Conservation (phyloP, 805 yeast genomes). For the Sungouiella blattae region DNA sequence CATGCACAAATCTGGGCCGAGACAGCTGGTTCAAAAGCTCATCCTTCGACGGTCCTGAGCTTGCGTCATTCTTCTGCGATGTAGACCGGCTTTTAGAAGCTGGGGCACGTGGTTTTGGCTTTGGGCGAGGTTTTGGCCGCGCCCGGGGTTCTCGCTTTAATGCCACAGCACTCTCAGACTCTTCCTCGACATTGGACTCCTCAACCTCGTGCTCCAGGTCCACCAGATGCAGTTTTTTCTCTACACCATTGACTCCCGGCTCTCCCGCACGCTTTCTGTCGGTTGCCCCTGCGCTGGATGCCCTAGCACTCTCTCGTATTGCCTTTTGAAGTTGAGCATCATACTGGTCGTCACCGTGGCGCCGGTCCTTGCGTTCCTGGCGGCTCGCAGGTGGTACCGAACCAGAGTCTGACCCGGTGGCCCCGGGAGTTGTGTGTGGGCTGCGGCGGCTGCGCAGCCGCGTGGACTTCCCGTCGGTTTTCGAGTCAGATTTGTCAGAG, state of each 20-base stretch:
- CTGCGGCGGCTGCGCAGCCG: conserved; percentile 6
- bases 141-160: conserved; percentile 7
- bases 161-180: conserved; percentile 5
- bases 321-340: conserved; percentile 47
- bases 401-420: conserved; percentile 2
- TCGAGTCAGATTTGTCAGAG: conserved; percentile 1
- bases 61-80: conserved; percentile 5
- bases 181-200: conserved; percentile 14
- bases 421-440: conserved; percentile 2
- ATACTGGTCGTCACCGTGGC: conserved; percentile 31
- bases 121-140: conserved; percentile 3
- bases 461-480: conserved; percentile 1
- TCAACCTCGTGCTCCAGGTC: conserved; percentile 12
- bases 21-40: conserved; percentile 66
- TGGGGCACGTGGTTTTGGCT: conserved; percentile 5
- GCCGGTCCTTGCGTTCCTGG: conserved; percentile 28
- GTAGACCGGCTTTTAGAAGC: too few relatives aligned
- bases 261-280: conserved; percentile 8
- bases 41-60: conserved; percentile 27
- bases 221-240: conserved; percentile 17
- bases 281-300: conserved; percentile 29
- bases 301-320: conserved; percentile 54
- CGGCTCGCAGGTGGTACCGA: conserved; percentile 17
- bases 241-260: conserved; percentile 9
- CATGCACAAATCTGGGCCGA: conserved; percentile 79